Base-by-base conservation (phyloP, 352 stramenopile genomes). In the Phytopythium aichiense region DNA sequence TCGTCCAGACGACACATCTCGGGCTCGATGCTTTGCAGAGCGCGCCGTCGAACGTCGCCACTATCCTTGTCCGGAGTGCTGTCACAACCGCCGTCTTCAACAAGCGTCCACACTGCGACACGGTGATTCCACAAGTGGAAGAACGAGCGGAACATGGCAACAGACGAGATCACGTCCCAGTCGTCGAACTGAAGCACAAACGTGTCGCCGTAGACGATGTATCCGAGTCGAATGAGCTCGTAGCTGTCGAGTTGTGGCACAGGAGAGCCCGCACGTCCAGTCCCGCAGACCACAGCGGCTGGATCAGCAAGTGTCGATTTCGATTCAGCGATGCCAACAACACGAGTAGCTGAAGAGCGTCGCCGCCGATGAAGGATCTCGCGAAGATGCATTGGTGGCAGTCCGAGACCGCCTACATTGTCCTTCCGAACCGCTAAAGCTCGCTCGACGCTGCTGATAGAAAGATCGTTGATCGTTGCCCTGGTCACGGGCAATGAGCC, bases 161-260 rank as follows among this genome's bases (percentile, higher is more conserved):
- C 16, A 0, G 49, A 22, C 43, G 55, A 58, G 15, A 67, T 22
- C 5, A 68, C 33, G 30, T 57, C 56, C 50, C 66, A 73, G 43
- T 73, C 63, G 13, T 62, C 31, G 18, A 69, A 52, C 2, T 33
- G 16, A 5, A 70, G 25, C 22, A 69, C 42, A 31, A 50, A 60
- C 16, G 23, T 20, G 42, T 23, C 51, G n/a, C 58, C 63, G 12
- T 67, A 66, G 7, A 67, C 58, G 0, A 73, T 35, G 48, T 70
- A 70, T 3, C 63, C 59, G 13, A 73, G 50, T 1, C 54, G 63
- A 13, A 66, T 56, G 20, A 73, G 58, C 40, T 72, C 66, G 52
- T 68, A 66, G 31, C 61, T 13, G 22, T 28, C 48, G 22, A 54
- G 23, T 8, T 54, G 11, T 35, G 23, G 48, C 11, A 1, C 33